A percentile compares a stretch with the other conserved stretches of the same genome.
Evolutionary conservation across 495 filamentous ascomycete species (phyloP).

Genomic region (Podospora pseudopauciseta): DNA sequence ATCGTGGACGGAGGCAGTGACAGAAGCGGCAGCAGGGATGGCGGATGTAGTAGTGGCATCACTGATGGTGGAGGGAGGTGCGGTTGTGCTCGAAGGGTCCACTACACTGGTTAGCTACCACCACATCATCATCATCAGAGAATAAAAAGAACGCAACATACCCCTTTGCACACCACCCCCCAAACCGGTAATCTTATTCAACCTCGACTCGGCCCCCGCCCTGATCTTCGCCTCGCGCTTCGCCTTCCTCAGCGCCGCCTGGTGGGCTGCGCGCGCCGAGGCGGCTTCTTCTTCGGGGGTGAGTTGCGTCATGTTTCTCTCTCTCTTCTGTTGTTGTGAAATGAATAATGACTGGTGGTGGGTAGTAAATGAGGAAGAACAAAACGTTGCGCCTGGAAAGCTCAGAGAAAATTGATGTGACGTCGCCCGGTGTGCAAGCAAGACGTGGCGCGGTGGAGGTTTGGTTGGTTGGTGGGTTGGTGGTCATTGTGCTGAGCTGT

Average conservation of each 20-base stretch:
- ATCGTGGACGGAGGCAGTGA: constrained; percentile 24
- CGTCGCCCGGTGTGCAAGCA: neutral
- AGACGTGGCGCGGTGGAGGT: constrained; percentile 12
- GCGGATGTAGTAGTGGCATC: constrained; percentile 12
- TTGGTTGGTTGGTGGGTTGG: neutral
- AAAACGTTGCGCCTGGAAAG: neutral
- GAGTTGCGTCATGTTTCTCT: constrained; percentile 27
- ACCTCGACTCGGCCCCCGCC: constrained; percentile 69
- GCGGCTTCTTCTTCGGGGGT: constrained; percentile 38
- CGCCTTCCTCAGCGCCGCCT: constrained; percentile 83
- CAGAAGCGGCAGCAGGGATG: constrained; percentile 1
- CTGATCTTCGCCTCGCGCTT: constrained; percentile 86
- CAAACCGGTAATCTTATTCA: constrained; percentile 80
- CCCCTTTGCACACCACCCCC: constrained; percentile 60
- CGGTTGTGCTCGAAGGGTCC: too few relatives aligned
- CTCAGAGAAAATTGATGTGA: neutral
- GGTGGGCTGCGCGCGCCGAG: constrained; percentile 64
- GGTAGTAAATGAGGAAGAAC: neutral
- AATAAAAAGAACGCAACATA: constrained; percentile 17
- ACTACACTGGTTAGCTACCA: neutral
- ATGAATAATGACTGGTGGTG: neutral
- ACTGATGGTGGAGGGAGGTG: neutral
- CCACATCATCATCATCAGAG: neutral
- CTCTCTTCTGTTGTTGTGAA: neutral
- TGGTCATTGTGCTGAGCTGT: constrained; percentile 9